These are phyloP conservation scores for Cordyceps tenuipes DNA, from an alignment of 2,329 filamentous ascomycete genomes.

Conservation along the genomic window DNA sequence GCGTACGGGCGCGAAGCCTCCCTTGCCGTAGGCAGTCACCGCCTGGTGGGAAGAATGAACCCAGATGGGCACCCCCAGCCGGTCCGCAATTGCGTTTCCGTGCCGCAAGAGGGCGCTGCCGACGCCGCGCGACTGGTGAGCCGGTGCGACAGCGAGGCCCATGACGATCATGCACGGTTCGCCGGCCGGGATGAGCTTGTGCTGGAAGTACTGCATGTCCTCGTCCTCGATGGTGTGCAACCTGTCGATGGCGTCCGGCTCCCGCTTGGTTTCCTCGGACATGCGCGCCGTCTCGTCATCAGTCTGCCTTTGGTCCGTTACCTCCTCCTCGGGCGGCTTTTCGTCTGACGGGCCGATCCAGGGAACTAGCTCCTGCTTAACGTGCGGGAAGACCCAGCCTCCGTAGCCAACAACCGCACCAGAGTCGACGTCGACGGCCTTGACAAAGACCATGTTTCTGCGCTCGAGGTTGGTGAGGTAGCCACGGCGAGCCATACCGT, in stretches of 20 bases:
- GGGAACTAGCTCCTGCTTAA: constrained; percentile 2
- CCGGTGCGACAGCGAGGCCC: constrained; percentile 9
- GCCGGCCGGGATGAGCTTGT: constrained; percentile 7
- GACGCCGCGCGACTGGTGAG: constrained; percentile 11
- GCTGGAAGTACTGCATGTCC: constrained; percentile 12
- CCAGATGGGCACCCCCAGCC: constrained; percentile 4
- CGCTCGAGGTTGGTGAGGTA: constrained; percentile 8
- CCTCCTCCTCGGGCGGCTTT: neutral
- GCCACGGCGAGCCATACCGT: constrained; percentile 4
- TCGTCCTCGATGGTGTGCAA: constrained; percentile 9
- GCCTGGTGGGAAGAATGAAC: constrained; percentile 14
- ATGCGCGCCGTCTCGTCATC: neutral
- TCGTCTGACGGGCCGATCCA: constrained; percentile 2
- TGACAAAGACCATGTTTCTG: constrained; percentile 11
- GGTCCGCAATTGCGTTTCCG: constrained; percentile 12
- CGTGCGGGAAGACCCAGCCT: constrained; percentile 11
- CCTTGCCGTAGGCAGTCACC: constrained; percentile 10
- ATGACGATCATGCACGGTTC: constrained; percentile 13
- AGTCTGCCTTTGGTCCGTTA: neutral
- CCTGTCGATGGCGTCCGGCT: constrained; percentile 9
- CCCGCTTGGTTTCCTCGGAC: neutral
- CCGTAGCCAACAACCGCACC: constrained; percentile 11
- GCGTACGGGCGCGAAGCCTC: constrained; percentile 9
- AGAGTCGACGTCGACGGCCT: constrained; percentile 10
- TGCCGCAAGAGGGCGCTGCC: constrained; percentile 9